Evolutionary conservation across 352 stramenopile species (phyloP).

Genomic region (Phytopythium helicoides): DNA sequence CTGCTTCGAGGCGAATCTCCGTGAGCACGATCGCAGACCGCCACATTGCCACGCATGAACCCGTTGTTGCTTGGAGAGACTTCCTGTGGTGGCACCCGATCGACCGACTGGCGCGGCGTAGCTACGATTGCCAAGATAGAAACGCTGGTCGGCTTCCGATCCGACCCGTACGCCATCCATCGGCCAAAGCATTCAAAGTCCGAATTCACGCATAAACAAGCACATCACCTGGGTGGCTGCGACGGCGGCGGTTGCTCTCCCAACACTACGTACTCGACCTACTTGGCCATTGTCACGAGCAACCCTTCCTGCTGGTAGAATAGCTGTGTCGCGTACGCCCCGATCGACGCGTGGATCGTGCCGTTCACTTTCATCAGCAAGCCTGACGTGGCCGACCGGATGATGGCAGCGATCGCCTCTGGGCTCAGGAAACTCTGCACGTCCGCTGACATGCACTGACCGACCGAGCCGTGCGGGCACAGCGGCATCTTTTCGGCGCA

Average conservation of each 20-base stretch:
- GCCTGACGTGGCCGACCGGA: conserved; percentile 64
- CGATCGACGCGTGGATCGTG: conserved; percentile 67
- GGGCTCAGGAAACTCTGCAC: conserved; percentile 69
- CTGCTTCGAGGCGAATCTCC: neutral
- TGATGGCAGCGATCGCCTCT: conserved; percentile 74
- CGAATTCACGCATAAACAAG: conserved; percentile 3
- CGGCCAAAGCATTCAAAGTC: conserved; percentile 5
- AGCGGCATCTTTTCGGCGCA: conserved; percentile 54
- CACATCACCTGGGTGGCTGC: conserved; percentile 1
- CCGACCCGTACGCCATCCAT: neutral
- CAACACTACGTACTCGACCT: neutral
- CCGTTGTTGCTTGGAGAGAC: too few relatives aligned
- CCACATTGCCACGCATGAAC: too few relatives aligned
- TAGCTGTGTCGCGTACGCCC: conserved; percentile 56
- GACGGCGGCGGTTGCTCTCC: neutral
- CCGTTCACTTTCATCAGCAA: conserved; percentile 82
- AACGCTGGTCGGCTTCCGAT: too few relatives aligned
- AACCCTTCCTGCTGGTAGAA: conserved; percentile 75
- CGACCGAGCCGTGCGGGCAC: conserved; percentile 48
- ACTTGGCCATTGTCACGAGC: conserved; percentile 64
- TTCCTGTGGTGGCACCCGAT: too few relatives aligned
- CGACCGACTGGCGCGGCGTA: too few relatives aligned
- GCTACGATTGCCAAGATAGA: too few relatives aligned
- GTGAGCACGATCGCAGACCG: too few relatives aligned
- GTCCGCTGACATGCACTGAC: conserved; percentile 65